Conservation (phyloP, 192 early-diverging fungal species). For the Podila clonocystis region DNA sequence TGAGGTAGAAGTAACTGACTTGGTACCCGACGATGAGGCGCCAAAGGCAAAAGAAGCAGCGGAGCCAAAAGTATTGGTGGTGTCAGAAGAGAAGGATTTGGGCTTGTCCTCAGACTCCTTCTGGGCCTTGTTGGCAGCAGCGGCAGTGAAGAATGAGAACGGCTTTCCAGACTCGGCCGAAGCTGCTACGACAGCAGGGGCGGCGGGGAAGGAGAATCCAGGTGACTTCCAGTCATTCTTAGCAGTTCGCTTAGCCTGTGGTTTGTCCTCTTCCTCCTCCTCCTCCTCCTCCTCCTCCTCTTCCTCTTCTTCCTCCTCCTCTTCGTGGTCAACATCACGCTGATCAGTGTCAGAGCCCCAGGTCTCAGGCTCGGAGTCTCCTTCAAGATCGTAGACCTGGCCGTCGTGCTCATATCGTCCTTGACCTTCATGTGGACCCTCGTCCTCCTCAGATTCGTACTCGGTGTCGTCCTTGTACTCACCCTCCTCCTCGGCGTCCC, state of each 20-base stretch:
- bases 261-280: background rate
- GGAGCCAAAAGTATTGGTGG: conserved; percentile 40
- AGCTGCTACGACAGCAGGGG: background rate
- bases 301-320: conserved; percentile 20
- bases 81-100: conserved; percentile 16
- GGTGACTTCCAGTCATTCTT: conserved; percentile 30
- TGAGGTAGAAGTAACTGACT: background rate
- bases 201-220: conserved; percentile 30
- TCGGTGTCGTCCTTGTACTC: conserved; percentile 3
- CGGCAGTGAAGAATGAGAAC: conserved; percentile 22
- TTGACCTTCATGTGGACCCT: background rate
- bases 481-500: conserved; percentile 8
- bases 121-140: conserved; percentile 7
- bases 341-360: conserved; percentile 48
- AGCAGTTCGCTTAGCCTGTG: background rate
- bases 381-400: conserved; percentile 28
- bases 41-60: conserved; percentile 28
- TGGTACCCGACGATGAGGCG: background rate
- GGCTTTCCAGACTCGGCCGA: conserved; percentile 1
- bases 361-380: conserved; percentile 36
- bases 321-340: conserved; percentile 30
- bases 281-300: conserved; percentile 12
- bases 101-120: conserved; percentile 5
- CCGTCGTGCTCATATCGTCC: conserved; percentile 37
- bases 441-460: conserved; percentile 16